phyloP scores from a whole-genome alignment of 176 grass and related monocot species.

The Neostapfia colusana region DNA sequence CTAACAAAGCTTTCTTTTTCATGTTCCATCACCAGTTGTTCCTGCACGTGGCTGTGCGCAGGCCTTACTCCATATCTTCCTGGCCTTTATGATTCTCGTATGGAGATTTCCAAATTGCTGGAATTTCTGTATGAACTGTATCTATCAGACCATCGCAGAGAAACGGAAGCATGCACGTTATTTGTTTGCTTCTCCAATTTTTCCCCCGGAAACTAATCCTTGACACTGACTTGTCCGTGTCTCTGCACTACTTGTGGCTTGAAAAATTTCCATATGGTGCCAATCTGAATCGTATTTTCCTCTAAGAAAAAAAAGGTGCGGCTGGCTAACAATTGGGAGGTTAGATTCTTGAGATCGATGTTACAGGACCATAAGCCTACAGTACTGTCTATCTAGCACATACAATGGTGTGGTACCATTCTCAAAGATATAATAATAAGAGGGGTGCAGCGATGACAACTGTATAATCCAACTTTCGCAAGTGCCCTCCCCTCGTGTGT shows the following conservation, averaged over 20 bases:
- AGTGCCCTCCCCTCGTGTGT: background rate
- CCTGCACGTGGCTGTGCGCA: background rate
- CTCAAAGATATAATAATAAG: no score
- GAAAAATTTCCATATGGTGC: background rate
- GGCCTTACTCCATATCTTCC: background rate
- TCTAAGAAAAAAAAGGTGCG: background rate
- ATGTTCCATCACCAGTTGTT: background rate
- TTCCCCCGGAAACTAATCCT: background rate
- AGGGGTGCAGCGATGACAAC: background rate
- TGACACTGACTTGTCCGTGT: background rate
- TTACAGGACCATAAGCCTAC: background rate
- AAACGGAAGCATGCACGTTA: background rate
- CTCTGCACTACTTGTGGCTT: background rate
- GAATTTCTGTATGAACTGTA: background rate
- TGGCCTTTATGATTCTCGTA: background rate
- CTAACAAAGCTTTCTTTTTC: background rate
- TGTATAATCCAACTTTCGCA: background rate
- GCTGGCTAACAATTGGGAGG: background rate
- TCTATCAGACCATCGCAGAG: background rate
- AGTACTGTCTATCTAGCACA: background rate
- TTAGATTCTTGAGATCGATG: background rate
- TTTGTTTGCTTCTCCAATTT: background rate
- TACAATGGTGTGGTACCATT: background rate
- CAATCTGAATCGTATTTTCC: background rate
- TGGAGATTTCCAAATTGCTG: background rate